Evolutionary conservation across 169 alveolate species (phyloP), one percentile per base, ranked within the genome.

Genomic region (Cryptosporidium ubiquitum): DNA sequence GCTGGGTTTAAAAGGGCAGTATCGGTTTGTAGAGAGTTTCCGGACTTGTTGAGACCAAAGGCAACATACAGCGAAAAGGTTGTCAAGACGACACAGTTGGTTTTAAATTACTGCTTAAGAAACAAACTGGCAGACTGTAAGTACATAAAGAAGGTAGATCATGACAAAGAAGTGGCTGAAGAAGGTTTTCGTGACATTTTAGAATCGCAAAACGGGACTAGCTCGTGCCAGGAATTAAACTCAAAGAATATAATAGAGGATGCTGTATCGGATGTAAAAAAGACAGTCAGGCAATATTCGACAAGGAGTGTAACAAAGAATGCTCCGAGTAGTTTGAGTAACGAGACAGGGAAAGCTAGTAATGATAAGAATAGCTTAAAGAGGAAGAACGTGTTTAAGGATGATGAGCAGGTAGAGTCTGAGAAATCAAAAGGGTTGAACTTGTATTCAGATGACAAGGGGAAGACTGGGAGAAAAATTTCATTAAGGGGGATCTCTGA

Each of bases 21-120:
- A 29, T 9, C 89, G 0, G 64, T 40, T 61, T 79, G 89, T 29
- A 58, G 89, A 42, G 89, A 79, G 51, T 79, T 61, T 64, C 64
- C 73, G 23, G 79, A 79, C 14, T 31, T 61, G 47, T 40, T 79
- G 58, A 79, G 52, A 14, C 89, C 89, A 12, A 79, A 79, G 68
- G 75, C 37, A 6, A 79, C 52, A 14, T 79, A 60, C 37, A 79
- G 49, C 47, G 68, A 64, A 10, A 64, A 60, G 39, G 39, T 57
- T 18, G 75, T 79, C 58, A 39, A 61, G n/a, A 61, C 60, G 20
- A 52, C 74, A 26, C 58, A 52, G 16, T 60, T 60, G 39, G 58
- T 79, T 35, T 79, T 79, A 35, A 79, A 58, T 18, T 61, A 61
- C 40, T 79, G 89, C 33, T 51, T 71, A 55, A 52, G 47, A 31